These are phyloP conservation scores for Taxillus chinensis DNA, from an alignment of 164 flowering plant genomes.

Conservation along the genomic window DNA sequence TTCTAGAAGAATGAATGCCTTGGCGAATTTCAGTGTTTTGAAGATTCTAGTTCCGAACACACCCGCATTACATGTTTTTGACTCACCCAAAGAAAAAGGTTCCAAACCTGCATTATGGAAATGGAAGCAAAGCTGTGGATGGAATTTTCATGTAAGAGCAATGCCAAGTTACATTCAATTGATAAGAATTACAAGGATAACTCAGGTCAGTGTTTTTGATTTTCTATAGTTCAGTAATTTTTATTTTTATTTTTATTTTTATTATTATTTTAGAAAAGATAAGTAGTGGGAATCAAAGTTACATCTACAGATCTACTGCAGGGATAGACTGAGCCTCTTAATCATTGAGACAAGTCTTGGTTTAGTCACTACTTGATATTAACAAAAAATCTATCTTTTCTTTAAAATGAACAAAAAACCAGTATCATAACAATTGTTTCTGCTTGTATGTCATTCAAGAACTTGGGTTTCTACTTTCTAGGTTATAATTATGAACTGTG, in stretches of 20 bases:
- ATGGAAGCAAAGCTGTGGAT: constrained; percentile 35
- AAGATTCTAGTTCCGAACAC: constrained; percentile 50
- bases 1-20: constrained; percentile 36
- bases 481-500: not conserved
- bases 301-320: no score
- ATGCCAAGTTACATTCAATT: constrained; percentile 12
- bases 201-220: constrained; percentile 29
- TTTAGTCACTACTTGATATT: no score
- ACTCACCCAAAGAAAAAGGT: constrained; percentile 43
- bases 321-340: no score
- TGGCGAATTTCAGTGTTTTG: constrained; percentile 40
- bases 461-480: not conserved
- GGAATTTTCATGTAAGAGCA: constrained; percentile 18
- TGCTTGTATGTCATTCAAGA: not conserved
- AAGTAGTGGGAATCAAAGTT: no score
- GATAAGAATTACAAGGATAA: constrained; percentile 21
- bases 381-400: no score
- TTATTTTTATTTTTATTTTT: no score
- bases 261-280: no score
- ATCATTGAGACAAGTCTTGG: no score
- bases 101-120: constrained; percentile 33
- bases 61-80: constrained; percentile 23
- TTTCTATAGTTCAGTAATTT: not conserved
- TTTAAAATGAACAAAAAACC: not conserved
- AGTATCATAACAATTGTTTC: not conserved